Conservation (phyloP, 2,329 filamentous ascomycete genomes). For the Conoideocrella luteorostrata region DNA sequence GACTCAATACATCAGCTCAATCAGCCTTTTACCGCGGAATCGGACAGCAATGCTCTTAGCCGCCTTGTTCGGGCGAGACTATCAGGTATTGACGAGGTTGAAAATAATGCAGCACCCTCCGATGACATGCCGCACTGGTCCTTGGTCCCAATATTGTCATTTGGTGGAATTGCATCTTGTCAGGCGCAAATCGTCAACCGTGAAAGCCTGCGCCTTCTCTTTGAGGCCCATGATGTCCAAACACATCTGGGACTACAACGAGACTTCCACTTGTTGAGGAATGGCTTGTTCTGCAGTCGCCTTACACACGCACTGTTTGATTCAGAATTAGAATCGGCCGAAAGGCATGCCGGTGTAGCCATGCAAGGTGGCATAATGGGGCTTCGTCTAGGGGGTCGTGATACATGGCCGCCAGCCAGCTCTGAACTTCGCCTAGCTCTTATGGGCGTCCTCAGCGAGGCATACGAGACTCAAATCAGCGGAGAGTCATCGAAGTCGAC, state of each 20-base stretch:
- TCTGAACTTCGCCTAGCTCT: conserved; percentile 86
- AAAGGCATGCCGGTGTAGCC: conserved; percentile 63
- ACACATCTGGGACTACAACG: conserved; percentile 69
- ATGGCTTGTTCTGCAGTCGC: conserved; percentile 74
- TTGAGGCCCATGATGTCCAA: conserved; percentile 64
- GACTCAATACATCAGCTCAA: conserved; percentile 43
- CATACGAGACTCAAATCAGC: conserved; percentile 43
- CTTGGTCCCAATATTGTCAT: conserved; percentile 62
- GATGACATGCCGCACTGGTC: conserved; percentile 50
- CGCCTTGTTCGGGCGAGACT: conserved; percentile 34
- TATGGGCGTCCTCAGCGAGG: conserved; percentile 78
- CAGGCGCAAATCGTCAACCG: conserved; percentile 74
- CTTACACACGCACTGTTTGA: conserved; percentile 82
- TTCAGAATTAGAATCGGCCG: conserved; percentile 71
- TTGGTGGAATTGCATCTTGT: conserved; percentile 64
- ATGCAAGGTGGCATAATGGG: conserved; percentile 70
- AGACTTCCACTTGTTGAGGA: conserved; percentile 77
- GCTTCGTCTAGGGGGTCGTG: conserved; percentile 70
- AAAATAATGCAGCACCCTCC: conserved; percentile 12
- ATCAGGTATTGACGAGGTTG: conserved; percentile 17
- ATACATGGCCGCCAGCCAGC: conserved; percentile 87
- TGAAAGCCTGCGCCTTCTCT: conserved; percentile 68
- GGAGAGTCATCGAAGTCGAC: conserved; percentile 11
- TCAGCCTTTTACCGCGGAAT: conserved; percentile 22
- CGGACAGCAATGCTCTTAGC: conserved; percentile 29